Percentiles rank a stretch among this genome's conserved stretches.
Conservation (phyloP, 331 rosid genomes). For the Acacia pycnantha region DNA sequence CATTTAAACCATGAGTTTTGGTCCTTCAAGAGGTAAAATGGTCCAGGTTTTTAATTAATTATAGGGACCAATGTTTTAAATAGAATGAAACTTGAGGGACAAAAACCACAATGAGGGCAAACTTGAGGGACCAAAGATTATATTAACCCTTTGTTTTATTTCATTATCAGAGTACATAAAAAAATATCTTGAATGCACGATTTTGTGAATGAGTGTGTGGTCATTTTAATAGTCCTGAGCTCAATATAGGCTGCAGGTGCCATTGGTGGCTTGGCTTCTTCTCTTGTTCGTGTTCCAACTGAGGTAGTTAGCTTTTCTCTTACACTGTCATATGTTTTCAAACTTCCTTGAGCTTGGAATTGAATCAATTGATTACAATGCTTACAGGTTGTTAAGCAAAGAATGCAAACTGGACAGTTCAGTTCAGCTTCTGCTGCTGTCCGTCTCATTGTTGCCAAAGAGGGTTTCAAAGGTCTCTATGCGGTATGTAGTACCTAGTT, state of each 20-base stretch:
- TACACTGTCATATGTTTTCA: background rate
- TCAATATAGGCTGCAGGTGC: constrained; percentile 77
- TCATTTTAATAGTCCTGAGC: constrained; percentile 38
- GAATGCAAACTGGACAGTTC: constrained; percentile 54
- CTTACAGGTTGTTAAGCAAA: constrained; percentile 66
- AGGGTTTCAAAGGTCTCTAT: constrained; percentile 63
- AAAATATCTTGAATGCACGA: background rate
- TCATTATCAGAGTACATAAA: background rate
- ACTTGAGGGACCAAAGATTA: too few relatives aligned
- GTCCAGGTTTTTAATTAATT: too few relatives aligned
- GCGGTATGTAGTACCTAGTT: constrained; percentile 45
- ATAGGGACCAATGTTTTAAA: too few relatives aligned
- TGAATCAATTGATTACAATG: constrained; percentile 11
- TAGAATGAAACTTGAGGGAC: too few relatives aligned
- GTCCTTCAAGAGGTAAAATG: too few relatives aligned
- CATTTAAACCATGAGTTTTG: too few relatives aligned
- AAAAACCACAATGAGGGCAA: too few relatives aligned
- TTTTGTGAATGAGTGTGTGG: background rate
- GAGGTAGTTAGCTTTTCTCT: constrained; percentile 49
- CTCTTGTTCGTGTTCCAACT: constrained; percentile 78
- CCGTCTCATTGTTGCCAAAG: constrained; percentile 38
- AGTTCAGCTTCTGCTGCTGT: constrained; percentile 42
- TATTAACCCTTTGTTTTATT: background rate
- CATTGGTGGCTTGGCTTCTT: constrained; percentile 74
- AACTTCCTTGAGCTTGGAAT: constrained; percentile 23